A percentile compares a stretch with the other conserved stretches of the same genome.
phyloP scores from a whole-genome alignment of 2,329 filamentous ascomycete genomes.

The Truncatella angustata region DNA sequence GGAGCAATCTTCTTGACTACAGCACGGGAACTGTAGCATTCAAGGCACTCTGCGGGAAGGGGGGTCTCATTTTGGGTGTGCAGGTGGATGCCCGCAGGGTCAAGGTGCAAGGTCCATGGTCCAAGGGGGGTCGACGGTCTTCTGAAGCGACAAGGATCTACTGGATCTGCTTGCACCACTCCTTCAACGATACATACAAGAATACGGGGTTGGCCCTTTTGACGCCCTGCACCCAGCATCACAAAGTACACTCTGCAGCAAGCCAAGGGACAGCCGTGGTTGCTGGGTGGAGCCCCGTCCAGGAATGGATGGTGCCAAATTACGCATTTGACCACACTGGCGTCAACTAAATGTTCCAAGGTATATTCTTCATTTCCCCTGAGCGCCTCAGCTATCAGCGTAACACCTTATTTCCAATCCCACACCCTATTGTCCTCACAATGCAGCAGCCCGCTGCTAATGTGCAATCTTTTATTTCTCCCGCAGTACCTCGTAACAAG shows the following conservation, averaged over 20 bases:
- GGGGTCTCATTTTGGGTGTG: slow-evolving; percentile 1
- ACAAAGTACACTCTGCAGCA: background rate
- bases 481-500: too few species aligned
- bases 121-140: slow-evolving; percentile 3
- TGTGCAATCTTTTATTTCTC: too few species aligned
- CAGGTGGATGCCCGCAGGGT: slow-evolving; percentile 7
- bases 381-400: background rate
- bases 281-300: background rate
- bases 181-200: too few species aligned
- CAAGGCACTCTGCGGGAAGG: background rate
- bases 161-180: too few species aligned
- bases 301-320: slow-evolving; percentile 9
- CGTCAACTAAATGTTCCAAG: background rate
- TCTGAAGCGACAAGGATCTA: slow-evolving; percentile 1
- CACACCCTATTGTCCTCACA: too few species aligned
- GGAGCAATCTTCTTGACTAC: background rate
- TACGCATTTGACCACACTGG: slow-evolving; percentile 5
- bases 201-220: slow-evolving; percentile 10
- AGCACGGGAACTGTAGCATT: too few species aligned
- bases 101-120: too few species aligned
- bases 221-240: background rate
- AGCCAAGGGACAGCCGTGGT: background rate
- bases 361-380: slow-evolving; percentile 1
- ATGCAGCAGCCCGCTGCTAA: too few species aligned
- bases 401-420: background rate